phyloP scores from a whole-genome alignment of 306 rosid species.

The Mimosa pudica region DNA sequence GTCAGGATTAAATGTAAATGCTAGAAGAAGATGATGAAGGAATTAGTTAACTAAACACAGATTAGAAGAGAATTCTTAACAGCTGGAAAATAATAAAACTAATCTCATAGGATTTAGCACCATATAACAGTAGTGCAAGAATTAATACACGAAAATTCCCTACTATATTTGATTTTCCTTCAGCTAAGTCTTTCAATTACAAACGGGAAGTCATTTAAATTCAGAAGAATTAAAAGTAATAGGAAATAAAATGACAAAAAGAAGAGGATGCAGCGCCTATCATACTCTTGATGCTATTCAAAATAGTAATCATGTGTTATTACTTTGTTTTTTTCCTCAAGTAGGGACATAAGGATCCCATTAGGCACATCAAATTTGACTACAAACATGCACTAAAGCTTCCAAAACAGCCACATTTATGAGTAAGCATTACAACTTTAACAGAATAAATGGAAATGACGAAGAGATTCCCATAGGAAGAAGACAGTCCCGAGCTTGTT shows the following conservation, averaged over 20 bases:
- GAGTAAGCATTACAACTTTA: not conserved
- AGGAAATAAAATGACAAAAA: not conserved
- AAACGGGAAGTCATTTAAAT: not conserved
- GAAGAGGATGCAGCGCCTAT: not conserved
- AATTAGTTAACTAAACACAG: too few species aligned
- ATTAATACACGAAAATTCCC: not conserved
- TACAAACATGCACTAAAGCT: not conserved
- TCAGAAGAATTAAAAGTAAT: not conserved
- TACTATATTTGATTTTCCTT: not conserved
- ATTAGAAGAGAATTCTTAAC: not conserved
- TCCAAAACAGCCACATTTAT: not conserved
- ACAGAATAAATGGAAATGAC: not conserved
- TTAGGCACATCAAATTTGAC: not conserved
- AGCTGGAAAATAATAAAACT: too few species aligned
- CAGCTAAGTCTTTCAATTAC: not conserved
- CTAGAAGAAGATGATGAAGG: too few species aligned
- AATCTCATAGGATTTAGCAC: not conserved
- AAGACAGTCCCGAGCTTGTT: slow-evolving; percentile 82
- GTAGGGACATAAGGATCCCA: not conserved
- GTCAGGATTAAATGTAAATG: slow-evolving; percentile 1
- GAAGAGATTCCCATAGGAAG: slow-evolving; percentile 90
- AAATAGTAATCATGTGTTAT: not conserved
- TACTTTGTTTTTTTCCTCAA: not conserved
- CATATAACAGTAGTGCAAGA: not conserved
- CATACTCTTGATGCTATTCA: not conserved